phyloP scores from a whole-genome alignment of 306 rosid species.

The Phaseolus lunatus region DNA sequence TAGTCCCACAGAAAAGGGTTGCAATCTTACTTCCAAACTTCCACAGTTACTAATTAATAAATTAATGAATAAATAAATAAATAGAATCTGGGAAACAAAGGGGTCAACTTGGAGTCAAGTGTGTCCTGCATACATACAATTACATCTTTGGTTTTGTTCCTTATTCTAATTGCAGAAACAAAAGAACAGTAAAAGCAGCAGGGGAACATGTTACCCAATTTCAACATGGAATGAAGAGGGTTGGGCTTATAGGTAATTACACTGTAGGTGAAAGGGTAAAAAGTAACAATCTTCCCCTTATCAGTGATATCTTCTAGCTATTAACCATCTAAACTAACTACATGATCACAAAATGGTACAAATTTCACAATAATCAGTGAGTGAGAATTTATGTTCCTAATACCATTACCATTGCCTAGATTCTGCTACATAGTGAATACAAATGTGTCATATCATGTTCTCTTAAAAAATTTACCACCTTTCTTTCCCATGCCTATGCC shows the following conservation, averaged over 20 bases:
- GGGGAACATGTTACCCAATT: constrained; percentile 39
- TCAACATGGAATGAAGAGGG: constrained; percentile 28
- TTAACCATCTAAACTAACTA: constrained; percentile 53
- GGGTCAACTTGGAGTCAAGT: constrained; percentile 1
- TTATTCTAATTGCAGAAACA: constrained; percentile 17
- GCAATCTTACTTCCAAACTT: background rate
- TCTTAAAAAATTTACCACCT: constrained; percentile 80
- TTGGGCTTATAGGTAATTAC: constrained; percentile 49
- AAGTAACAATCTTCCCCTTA: constrained; percentile 24
- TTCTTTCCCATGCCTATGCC: constrained; percentile 75
- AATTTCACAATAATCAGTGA: constrained; percentile 44
- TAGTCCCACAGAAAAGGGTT: background rate
- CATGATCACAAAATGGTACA: constrained; percentile 49
- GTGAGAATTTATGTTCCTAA: constrained; percentile 39
- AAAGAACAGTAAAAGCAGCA: constrained; percentile 22
- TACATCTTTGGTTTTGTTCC: constrained; percentile 34
- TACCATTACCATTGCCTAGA: constrained; percentile 46
- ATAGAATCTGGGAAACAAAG: background rate
- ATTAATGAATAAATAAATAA: background rate
- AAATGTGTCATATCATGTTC: constrained; percentile 46
- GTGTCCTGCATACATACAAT: constrained; percentile 29
- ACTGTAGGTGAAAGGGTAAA: constrained; percentile 26
- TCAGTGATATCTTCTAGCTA: constrained; percentile 29
- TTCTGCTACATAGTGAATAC: constrained; percentile 49
- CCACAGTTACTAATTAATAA: background rate